These are phyloP conservation scores for Calonectria hawksworthii DNA, from an alignment of 2,329 filamentous ascomycete species.

Conservation along the genomic window DNA sequence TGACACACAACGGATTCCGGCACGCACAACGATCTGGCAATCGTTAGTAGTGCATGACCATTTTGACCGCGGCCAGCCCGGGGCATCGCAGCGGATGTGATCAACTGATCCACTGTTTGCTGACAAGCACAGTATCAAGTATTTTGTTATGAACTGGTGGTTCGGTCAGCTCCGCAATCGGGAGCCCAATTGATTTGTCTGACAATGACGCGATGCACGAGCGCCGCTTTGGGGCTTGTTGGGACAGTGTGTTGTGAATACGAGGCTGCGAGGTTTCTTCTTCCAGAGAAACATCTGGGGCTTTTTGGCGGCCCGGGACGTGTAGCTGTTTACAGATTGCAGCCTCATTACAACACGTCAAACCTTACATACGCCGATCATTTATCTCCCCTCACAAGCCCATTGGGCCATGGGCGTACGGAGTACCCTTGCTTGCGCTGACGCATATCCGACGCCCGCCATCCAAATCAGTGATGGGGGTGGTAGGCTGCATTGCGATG, in stretches of 20 bases:
- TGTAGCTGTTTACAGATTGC: constrained; percentile 5
- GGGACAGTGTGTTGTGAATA: constrained; percentile 1
- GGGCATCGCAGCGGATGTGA: constrained; percentile 34
- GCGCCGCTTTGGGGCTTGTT: not conserved
- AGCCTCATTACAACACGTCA: constrained; percentile 10
- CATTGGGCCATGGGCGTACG: not conserved
- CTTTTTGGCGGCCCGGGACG: not conserved
- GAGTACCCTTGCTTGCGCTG: not conserved
- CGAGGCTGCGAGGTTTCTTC: not conserved
- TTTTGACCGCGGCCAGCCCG: constrained; percentile 32
- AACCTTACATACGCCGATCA: constrained; percentile 9
- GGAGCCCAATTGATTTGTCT: constrained; percentile 1
- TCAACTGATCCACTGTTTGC: constrained; percentile 32
- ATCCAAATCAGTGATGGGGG: not conserved
- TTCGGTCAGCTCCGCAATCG: constrained; percentile 26
- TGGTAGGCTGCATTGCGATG: not conserved
- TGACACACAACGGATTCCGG: constrained; percentile 41
- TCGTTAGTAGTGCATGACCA: constrained; percentile 39
- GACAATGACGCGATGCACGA: not conserved
- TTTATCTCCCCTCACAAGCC: not conserved
- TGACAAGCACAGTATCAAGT: constrained; percentile 31
- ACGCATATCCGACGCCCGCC: constrained; percentile 13
- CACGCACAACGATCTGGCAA: constrained; percentile 42
- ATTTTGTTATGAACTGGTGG: constrained; percentile 11
- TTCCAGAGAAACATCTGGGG: not conserved